Conservation (phyloP, 176 grass and related monocot genomes). For the Triticum turgidum region DNA sequence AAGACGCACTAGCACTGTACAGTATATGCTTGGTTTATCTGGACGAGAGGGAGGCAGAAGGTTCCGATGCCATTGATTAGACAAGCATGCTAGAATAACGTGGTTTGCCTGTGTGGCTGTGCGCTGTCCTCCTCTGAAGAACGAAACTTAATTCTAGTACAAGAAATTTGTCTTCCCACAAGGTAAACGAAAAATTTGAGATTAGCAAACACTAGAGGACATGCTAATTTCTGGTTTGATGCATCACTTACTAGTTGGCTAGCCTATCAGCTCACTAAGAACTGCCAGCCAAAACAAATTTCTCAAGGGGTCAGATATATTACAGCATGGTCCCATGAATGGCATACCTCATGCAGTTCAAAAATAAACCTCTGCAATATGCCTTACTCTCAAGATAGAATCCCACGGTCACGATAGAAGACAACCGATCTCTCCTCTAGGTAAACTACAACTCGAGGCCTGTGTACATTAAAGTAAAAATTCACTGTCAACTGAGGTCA, state of each 20-base stretch:
- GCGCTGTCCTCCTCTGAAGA: not conserved
- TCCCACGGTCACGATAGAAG: not conserved
- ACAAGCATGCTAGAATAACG: not conserved
- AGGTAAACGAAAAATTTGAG: not conserved
- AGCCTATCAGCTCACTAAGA: not conserved
- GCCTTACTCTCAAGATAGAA: not conserved
- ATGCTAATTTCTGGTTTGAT: not conserved
- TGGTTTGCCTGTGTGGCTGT: not conserved
- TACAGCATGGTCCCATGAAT: constrained; percentile 7
- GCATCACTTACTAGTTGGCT: not conserved
- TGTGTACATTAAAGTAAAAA: not conserved
- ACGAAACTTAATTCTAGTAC: not conserved
- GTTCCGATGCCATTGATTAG: not conserved
- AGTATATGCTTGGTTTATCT: not conserved
- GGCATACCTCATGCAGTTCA: not conserved
- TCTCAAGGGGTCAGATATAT: not conserved
- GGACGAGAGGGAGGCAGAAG: not conserved
- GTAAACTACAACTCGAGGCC: not conserved
- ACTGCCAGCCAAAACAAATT: not conserved
- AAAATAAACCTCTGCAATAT: not conserved
- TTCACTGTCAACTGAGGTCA: not conserved
- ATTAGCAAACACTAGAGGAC: not conserved
- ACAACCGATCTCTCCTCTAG: not conserved
- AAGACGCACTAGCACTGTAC: not conserved
- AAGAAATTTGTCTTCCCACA: not conserved